Evolutionary conservation across 441 rosid genomes (phyloP).

Genomic region (Gossypium schwendimanii): DNA sequence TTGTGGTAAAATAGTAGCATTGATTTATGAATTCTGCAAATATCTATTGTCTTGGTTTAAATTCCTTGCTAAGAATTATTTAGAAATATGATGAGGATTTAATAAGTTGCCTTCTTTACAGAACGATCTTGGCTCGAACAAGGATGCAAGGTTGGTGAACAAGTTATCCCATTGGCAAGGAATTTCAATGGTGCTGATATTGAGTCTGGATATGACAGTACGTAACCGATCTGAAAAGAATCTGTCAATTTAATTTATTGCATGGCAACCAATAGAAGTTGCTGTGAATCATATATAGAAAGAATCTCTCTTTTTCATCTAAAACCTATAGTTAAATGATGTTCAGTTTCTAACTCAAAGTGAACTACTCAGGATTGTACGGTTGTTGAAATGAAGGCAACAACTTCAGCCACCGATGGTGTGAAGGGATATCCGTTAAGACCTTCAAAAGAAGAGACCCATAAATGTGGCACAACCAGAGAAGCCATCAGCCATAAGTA

Average conservation of each 20-base stretch:
- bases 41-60: background rate
- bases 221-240: constrained; percentile 10
- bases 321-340: background rate
- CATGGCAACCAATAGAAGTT: background rate
- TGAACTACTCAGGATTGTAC: constrained; percentile 47
- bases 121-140: constrained; percentile 86
- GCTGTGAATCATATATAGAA: background rate
- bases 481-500: constrained; percentile 83
- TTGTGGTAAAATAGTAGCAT: background rate
- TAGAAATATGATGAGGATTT: background rate
- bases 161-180: constrained; percentile 80
- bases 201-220: constrained; percentile 53
- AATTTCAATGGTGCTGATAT: constrained; percentile 68
- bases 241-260: background rate
- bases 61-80: background rate
- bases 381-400: constrained; percentile 59
- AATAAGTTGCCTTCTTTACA: constrained; percentile 13
- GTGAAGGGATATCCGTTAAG: constrained; percentile 40
- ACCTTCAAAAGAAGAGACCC: constrained; percentile 39
- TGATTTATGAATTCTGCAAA: background rate
- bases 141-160: constrained; percentile 82
- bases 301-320: background rate
- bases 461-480: constrained; percentile 47
- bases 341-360: constrained; percentile 9
- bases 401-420: constrained; percentile 32